A percentile compares a stretch with the other conserved stretches of the same genome.
phyloP scores from a whole-genome alignment of 2,329 filamentous ascomycete genomes.

The Rhytidhysteron rufulum region DNA sequence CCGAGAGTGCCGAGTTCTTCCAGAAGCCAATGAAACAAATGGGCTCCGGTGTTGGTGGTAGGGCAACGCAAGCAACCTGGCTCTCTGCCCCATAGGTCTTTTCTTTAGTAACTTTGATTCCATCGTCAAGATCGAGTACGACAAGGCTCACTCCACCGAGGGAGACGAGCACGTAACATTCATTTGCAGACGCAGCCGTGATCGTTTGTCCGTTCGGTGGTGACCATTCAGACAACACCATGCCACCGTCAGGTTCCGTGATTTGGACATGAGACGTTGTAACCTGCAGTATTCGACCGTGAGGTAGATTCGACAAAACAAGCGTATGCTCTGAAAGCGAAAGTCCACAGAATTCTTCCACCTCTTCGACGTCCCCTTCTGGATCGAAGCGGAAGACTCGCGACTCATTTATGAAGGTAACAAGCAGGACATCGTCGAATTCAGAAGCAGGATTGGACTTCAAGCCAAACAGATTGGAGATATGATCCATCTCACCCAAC shows the following conservation, averaged over 20 bases:
- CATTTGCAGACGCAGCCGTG: slow-evolving; percentile 73
- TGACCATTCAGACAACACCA: slow-evolving; percentile 58
- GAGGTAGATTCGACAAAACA: slow-evolving; percentile 61
- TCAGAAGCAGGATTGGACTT: slow-evolving; percentile 47
- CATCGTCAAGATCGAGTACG: slow-evolving; percentile 59
- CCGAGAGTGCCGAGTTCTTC: slow-evolving; percentile 72
- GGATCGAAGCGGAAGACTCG: slow-evolving; percentile 73
- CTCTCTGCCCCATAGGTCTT: slow-evolving; percentile 63
- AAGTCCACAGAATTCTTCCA: slow-evolving; percentile 71
- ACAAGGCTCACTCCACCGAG: slow-evolving; percentile 70
- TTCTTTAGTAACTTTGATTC: slow-evolving; percentile 55
- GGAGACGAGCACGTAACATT: slow-evolving; percentile 66
- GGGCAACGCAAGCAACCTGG: slow-evolving; percentile 81
- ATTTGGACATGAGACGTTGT: slow-evolving; percentile 63
- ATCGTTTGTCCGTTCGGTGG: slow-evolving; percentile 54
- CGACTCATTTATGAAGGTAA: slow-evolving; percentile 80
- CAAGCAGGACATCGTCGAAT: slow-evolving; percentile 66
- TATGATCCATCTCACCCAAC: slow-evolving; percentile 71
- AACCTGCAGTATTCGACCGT: slow-evolving; percentile 68
- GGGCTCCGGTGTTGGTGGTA: slow-evolving; percentile 60
- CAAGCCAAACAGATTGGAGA: slow-evolving; percentile 70
- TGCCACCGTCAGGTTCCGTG: slow-evolving; percentile 54
- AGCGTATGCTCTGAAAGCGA: slow-evolving; percentile 68
- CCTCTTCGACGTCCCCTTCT: slow-evolving; percentile 78
- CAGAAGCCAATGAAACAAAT: slow-evolving; percentile 84